Base-by-base conservation (phyloP, 805 yeast species). In the Pichia deserticola region DNA sequence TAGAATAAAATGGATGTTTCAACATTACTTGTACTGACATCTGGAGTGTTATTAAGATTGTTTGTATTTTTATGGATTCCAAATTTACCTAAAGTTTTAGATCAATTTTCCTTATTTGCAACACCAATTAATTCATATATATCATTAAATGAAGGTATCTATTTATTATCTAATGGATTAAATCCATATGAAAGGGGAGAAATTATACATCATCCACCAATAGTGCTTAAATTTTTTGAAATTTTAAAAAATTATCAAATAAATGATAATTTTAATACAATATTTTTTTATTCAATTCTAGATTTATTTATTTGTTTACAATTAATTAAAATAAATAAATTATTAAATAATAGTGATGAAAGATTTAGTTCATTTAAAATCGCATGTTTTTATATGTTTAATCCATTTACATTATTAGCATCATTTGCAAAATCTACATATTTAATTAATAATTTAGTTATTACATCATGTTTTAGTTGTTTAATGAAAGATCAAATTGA, bases 191-290 rank as follows among this genome's bases (percentile, higher is more conserved):
- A 54, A 15, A 79, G 79, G 53, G 97, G 97, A 9, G 95, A 95
- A 28, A 81, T 89, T 15, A 84, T 84, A 36, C 92, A 89, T 65
- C 96, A 89, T 57, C 81, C 95, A 4, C 96, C 97, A 4, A 61
- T 89, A 20, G 59, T 92, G 27, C 74, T 88, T 36, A 67, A 73
- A 3, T 51, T 79, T 1, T 72, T 84, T 60, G 69, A 74, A 10
- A 44, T 68, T 7, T 42, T 79, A 20, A 55, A 69, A 15, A 40
- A 54, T 56, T 44, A 59, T 54, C 53, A 58, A 27, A n/a, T 54
- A 3, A 37, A 35, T 5, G 51, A 48, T 30, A 50, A 50, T 33
- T 41, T 54, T 4, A 44, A 55, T 11, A 42, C 55, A 44, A 68
- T 73, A 48, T 51, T 77, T 10, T 35, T 86, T 3, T 90, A 74